Evolutionary conservation across 805 yeast species (phyloP).

Genomic region (Teunomyces atbi): DNA sequence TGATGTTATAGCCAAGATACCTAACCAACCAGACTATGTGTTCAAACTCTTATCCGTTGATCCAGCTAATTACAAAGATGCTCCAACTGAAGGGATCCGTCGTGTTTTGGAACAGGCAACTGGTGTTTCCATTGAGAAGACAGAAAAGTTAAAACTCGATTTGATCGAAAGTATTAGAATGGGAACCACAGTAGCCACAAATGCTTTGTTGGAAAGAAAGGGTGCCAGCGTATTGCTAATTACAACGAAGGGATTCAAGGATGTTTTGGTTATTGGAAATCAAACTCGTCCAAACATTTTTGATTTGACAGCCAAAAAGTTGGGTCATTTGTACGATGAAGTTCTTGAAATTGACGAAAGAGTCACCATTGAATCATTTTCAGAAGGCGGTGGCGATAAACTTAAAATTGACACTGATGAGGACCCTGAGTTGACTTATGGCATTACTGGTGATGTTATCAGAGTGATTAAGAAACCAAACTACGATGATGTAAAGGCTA

Average conservation of each 20-base stretch:
- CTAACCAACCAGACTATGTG: conserved; percentile 56
- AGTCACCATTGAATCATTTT: conserved; percentile 70
- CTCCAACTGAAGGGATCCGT: conserved; percentile 90
- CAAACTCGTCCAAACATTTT: conserved; percentile 91
- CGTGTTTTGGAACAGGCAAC: conserved; percentile 65
- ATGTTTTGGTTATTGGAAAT: conserved; percentile 79
- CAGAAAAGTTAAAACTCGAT: conserved; percentile 54
- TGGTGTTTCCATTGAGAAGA: conserved; percentile 55
- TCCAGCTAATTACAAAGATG: conserved; percentile 83
- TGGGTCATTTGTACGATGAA: conserved; percentile 65
- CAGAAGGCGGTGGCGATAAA: conserved; percentile 62
- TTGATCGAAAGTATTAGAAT: conserved; percentile 68
- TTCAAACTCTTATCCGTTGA: conserved; percentile 85
- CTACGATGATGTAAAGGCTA: conserved; percentile 16
- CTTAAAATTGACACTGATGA: conserved; percentile 16
- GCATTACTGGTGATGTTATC: conserved; percentile 34
- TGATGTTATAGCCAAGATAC: conserved; percentile 57
- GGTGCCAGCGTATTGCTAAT: conserved; percentile 86
- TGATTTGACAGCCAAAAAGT: conserved; percentile 72
- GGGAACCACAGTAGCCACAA: conserved; percentile 97
- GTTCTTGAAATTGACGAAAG: conserved; percentile 90
- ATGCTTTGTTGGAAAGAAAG: conserved; percentile 87
- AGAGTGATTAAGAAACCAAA: conserved; percentile 33
- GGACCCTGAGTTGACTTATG: conserved; percentile 33
- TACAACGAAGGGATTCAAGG: conserved; percentile 87